phyloP scores from a whole-genome alignment of 306 rosid genomes.

The Abrus precatorius region DNA sequence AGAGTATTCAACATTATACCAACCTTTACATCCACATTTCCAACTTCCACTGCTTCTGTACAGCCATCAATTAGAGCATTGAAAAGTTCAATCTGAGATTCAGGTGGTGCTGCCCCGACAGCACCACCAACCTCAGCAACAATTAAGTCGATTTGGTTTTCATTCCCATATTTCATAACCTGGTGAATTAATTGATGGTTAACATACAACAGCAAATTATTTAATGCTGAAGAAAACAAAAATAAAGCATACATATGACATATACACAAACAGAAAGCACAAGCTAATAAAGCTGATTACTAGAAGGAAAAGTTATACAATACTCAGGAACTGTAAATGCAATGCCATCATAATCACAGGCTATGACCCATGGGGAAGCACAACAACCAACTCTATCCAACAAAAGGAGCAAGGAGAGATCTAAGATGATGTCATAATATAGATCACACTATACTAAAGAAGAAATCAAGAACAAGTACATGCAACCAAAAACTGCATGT shows the following conservation, averaged over 20 bases:
- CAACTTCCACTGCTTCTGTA: slow-evolving; percentile 84
- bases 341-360: background rate
- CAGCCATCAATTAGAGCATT: slow-evolving; percentile 87
- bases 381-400: background rate
- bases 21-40: slow-evolving; percentile 88
- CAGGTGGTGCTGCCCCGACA: slow-evolving; percentile 72
- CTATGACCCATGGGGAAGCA: slow-evolving; percentile 14
- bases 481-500: background rate
- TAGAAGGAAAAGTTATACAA: slow-evolving; percentile 9
- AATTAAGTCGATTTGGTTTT: slow-evolving; percentile 81
- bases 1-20: slow-evolving; percentile 36
- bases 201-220: slow-evolving; percentile 36
- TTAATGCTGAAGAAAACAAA: slow-evolving; percentile 27
- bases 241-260: slow-evolving; percentile 23
- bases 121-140: slow-evolving; percentile 90
- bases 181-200: slow-evolving; percentile 47
- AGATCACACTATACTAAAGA: slow-evolving; percentile 11
- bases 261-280: slow-evolving; percentile 30
- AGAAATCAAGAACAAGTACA: background rate
- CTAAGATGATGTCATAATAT: slow-evolving; percentile 1
- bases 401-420: background rate
- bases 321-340: slow-evolving; percentile 2
- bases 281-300: slow-evolving; percentile 6
- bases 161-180: slow-evolving; percentile 96
- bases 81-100: slow-evolving; percentile 83